phyloP scores from a whole-genome alignment of 2,329 filamentous ascomycete genomes.

The Plenodomus biglobosus region DNA sequence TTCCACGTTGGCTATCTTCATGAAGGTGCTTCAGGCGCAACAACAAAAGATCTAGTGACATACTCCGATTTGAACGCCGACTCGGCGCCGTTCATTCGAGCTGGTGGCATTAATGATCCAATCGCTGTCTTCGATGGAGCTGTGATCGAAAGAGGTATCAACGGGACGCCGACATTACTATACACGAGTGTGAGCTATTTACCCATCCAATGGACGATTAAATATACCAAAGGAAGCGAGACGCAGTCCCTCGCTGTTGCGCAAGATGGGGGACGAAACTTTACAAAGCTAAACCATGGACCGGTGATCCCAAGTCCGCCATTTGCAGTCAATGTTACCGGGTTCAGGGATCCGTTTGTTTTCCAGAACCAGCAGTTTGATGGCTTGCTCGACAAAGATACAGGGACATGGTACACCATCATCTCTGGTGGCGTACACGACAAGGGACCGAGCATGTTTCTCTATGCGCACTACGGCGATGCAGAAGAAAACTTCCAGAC shows the following conservation, averaged over 20 bases:
- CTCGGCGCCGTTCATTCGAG: slow-evolving; percentile 31
- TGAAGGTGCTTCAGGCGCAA: slow-evolving; percentile 32
- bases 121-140: slow-evolving; percentile 52
- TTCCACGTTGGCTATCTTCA: slow-evolving; percentile 52
- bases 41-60: slow-evolving; percentile 49
- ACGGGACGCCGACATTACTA: slow-evolving; percentile 49
- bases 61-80: slow-evolving; percentile 44
- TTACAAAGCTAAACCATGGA: slow-evolving; percentile 44
- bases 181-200: slow-evolving; percentile 51
- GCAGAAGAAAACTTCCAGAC: slow-evolving; percentile 42
- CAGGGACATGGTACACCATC: slow-evolving; percentile 45
- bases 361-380: slow-evolving; percentile 47
- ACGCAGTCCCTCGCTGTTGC: slow-evolving; percentile 51
- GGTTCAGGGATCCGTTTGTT: slow-evolving; percentile 49
- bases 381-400: slow-evolving; percentile 33
- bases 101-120: slow-evolving; percentile 49
- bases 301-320: slow-evolving; percentile 46
- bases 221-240: slow-evolving; percentile 51
- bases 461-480: slow-evolving; percentile 43
- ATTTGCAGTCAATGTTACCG: slow-evolving; percentile 47
- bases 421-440: slow-evolving; percentile 48
- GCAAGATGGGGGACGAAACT: slow-evolving; percentile 45
- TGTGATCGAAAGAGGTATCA: slow-evolving; percentile 49
- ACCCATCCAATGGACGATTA: slow-evolving; percentile 52
- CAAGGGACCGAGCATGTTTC: slow-evolving; percentile 43